Evolutionary conservation across 164 flowering plant species (phyloP).

Genomic region (Liriodendron chinense): DNA sequence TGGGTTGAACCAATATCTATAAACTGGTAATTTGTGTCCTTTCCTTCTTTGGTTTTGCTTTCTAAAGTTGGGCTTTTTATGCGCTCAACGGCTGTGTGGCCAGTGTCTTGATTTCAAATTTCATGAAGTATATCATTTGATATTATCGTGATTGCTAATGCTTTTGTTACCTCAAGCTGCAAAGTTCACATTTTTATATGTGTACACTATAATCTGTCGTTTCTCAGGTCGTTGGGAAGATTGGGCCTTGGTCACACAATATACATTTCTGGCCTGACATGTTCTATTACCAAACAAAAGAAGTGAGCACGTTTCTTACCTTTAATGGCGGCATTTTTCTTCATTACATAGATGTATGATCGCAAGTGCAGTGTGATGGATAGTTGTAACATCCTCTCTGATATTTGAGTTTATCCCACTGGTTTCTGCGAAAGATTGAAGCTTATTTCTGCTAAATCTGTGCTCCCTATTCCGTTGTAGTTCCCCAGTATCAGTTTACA

Average conservation of each 20-base stretch:
- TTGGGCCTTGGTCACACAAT: slow-evolving; percentile 71
- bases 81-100: neutral
- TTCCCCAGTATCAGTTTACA: neutral
- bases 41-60: neutral
- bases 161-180: neutral
- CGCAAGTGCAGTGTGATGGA: neutral
- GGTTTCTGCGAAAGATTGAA: neutral
- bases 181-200: neutral
- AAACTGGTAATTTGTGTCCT: neutral
- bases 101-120: neutral
- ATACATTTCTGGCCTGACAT: slow-evolving; percentile 73
- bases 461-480: neutral
- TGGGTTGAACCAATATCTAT: neutral
- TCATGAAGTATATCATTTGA: neutral
- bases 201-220: slow-evolving; percentile 6
- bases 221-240: slow-evolving; percentile 85
- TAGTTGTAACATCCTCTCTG: neutral
- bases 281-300: slow-evolving; percentile 45
- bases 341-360: neutral
- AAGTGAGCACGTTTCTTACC: slow-evolving; percentile 33
- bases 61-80: no score
- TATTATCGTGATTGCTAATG: neutral
- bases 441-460: neutral
- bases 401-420: no score
- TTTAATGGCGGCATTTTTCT: neutral